phyloP scores from a whole-genome alignment of 1,139 yeast genomes.

The Citeromyces siamensis region DNA sequence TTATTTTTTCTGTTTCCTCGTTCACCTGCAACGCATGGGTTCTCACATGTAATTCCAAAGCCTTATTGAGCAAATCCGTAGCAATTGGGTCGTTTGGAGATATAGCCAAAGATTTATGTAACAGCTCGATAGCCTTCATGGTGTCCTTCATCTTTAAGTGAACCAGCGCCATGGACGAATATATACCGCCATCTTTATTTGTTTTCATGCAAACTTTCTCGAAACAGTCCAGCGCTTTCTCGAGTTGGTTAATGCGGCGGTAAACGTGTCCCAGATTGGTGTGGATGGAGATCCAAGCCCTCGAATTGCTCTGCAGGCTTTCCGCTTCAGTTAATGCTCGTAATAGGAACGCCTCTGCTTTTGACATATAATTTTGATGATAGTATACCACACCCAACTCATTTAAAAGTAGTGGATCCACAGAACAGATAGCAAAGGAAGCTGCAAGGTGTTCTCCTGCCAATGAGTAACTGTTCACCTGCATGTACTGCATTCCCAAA shows the following conservation, averaged over 20 bases:
- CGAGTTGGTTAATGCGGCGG: constrained; percentile 49
- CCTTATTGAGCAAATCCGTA: constrained; percentile 65
- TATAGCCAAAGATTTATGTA: constrained; percentile 76
- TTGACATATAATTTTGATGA: constrained; percentile 54
- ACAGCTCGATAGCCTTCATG: constrained; percentile 56
- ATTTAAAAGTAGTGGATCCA: constrained; percentile 79
- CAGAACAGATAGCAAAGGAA: constrained; percentile 65
- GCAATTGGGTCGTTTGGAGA: constrained; percentile 80
- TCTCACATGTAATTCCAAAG: constrained; percentile 36
- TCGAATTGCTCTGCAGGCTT: constrained; percentile 63
- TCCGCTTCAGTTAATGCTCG: constrained; percentile 67
- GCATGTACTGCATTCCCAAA: constrained; percentile 92
- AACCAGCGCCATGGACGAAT: constrained; percentile 78
- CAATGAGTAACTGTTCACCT: constrained; percentile 68
- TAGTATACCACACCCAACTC: constrained; percentile 88
- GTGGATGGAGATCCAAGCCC: constrained; percentile 79
- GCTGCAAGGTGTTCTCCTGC: constrained; percentile 81
- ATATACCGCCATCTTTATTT: constrained; percentile 61
- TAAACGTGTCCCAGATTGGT: constrained; percentile 88
- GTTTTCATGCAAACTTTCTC: constrained; percentile 62
- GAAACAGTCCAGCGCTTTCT: constrained; percentile 64
- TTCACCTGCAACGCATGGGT: constrained; percentile 6
- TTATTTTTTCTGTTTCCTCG: constrained; percentile 9
- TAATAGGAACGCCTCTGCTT: constrained; percentile 61
- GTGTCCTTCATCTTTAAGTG: constrained; percentile 57